phyloP scores from a whole-genome alignment of 192 early-diverging fungal species.

The Gaertneriomyces sp. region DNA sequence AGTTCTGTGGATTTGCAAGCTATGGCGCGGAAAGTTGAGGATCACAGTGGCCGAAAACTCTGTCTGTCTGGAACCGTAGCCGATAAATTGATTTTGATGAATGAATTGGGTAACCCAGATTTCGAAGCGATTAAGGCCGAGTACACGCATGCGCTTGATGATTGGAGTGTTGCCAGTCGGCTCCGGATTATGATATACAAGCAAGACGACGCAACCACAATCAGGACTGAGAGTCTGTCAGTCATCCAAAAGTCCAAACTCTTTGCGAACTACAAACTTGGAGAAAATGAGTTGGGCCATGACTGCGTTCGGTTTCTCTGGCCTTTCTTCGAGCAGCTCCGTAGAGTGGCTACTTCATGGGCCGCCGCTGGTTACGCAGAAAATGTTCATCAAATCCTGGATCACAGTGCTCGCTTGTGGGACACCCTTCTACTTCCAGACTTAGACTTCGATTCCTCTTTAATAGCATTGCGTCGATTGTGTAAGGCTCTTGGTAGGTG shows the following conservation, averaged over 20 bases:
- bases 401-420: conserved; percentile 54
- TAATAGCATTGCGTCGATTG: conserved; percentile 41
- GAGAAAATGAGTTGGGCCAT: conserved; percentile 43
- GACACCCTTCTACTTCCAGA: conserved; percentile 31
- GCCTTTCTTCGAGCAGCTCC: conserved; percentile 33
- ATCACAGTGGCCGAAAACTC: too few species aligned
- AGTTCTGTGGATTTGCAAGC: too few species aligned
- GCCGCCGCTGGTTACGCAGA: conserved; percentile 23
- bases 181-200: neutral
- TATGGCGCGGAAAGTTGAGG: too few species aligned
- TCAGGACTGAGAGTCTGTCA: neutral
- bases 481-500: conserved; percentile 7
- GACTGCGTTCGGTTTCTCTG: conserved; percentile 41
- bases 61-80: too few species aligned
- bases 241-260: conserved; percentile 40
- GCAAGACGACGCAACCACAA: neutral
- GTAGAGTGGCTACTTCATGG: conserved; percentile 11
- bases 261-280: conserved; percentile 36
- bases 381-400: conserved; percentile 44
- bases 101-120: too few species aligned
- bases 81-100: too few species aligned
- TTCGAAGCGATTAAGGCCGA: too few species aligned
- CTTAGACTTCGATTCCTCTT: conserved; percentile 52
- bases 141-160: conserved; percentile 1
- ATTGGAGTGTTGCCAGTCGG: neutral